Evolutionary conservation across 768 basidiomycete genomes (phyloP), one percentile per base, ranked within the genome.

Genomic region (Termitomyces sp.): DNA sequence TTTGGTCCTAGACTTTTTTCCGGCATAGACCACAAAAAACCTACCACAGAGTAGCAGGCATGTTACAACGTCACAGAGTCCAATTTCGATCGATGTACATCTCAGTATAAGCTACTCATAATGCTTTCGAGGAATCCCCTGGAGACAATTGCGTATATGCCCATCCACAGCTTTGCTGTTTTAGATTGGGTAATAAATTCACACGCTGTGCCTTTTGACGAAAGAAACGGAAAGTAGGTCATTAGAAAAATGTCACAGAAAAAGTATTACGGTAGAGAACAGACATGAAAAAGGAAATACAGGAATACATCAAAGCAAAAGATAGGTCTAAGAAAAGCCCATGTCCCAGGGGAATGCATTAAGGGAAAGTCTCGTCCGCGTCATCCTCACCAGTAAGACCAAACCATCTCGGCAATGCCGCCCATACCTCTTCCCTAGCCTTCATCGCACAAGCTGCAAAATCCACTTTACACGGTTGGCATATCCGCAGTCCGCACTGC

Each of bases 351-450:
- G 4, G 10, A 31, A 48, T 54, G 25, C 5, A 49, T 37, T 10
- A 57, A 51, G 56, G 49, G 14, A 52, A 46, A 51, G 9, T 31
- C 0, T 61, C 60, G 5, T 61, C 58, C 5, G 25, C 25, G 12
- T 53, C 66, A 32, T 66, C 60, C 29, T 61, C 50, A 4, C 37
- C 63, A 34, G 66, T 65, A 37, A 88, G 70, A 45, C 80, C 85
- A 71, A 91, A 90, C 87, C 87, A 90, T 46, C 70, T 71, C 11
- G 88, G 87, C 43, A 91, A 73, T 63, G 78, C 65, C 9, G 65
- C 69, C 89, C 89, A 91, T 42, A 87, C 83, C 65, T 84, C 84
- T 69, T 82, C 79, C 61, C 84, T 68, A 51, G 83, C 82, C 46
- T 73, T 75, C 59, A 70, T 70, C 48, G 68, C 70, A 20, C 63